Conservation (phyloP, 768 basidiomycete genomes). For the Tulasnella sp. region DNA sequence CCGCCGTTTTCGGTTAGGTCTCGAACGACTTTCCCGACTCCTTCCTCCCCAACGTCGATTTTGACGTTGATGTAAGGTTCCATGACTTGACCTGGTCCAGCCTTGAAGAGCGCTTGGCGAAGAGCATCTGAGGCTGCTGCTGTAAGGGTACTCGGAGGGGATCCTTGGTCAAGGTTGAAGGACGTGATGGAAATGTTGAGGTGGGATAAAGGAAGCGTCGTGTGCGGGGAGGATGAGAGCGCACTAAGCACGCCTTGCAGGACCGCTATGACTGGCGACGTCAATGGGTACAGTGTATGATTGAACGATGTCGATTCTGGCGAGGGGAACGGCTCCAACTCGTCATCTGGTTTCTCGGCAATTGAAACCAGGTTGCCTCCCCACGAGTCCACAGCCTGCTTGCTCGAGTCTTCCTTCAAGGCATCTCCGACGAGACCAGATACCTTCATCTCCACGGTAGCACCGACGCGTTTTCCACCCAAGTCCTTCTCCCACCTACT, state of each 20-base stretch:
- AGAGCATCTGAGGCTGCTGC: slow-evolving; percentile 58
- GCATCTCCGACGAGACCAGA: slow-evolving; percentile 54
- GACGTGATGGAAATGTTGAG: slow-evolving; percentile 54
- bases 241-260: slow-evolving; percentile 67
- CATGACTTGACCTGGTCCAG: slow-evolving; percentile 68
- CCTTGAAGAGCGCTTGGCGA: slow-evolving; percentile 56
- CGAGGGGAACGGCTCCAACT: slow-evolving; percentile 43
- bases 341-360: slow-evolving; percentile 50
- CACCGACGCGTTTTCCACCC: slow-evolving; percentile 52
- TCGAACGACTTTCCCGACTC: slow-evolving; percentile 72
- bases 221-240: slow-evolving; percentile 74
- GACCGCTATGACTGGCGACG: slow-evolving; percentile 43
- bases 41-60: slow-evolving; percentile 61
- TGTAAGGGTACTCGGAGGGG: slow-evolving; percentile 53
- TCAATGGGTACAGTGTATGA: slow-evolving; percentile 30
- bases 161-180: slow-evolving; percentile 45
- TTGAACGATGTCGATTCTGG: slow-evolving; percentile 48
- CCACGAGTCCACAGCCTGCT: slow-evolving; percentile 44
- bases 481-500: slow-evolving; percentile 62
- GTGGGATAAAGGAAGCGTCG: slow-evolving; percentile 64
- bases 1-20: slow-evolving; percentile 81
- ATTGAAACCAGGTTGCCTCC: slow-evolving; percentile 64
- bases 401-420: not conserved
- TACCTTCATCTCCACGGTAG: slow-evolving; percentile 55
- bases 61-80: slow-evolving; percentile 75